Evolutionary conservation across 345 rosid genomes (phyloP), one percentile per base, ranked within the genome.

Genomic region (Physaria fendleri): DNA sequence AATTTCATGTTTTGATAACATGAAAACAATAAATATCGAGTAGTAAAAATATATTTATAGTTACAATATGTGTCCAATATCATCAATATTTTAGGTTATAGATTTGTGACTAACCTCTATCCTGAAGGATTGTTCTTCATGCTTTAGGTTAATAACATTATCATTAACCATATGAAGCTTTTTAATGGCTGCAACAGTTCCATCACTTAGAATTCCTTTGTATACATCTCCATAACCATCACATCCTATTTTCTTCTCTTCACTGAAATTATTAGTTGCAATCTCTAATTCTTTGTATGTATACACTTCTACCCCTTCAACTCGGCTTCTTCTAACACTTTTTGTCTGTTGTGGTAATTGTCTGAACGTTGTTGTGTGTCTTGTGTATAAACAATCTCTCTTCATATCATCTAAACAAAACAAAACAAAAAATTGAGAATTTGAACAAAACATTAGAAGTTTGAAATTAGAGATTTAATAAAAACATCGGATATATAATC

Each of bases 81-180:
- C n/a, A n/a, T n/a, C n/a, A n/a, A n/a, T n/a, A n/a, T n/a, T n/a
- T n/a, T n/a, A n/a, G n/a, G n/a, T n/a, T n/a, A n/a, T n/a, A n/a
- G n/a, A n/a, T n/a, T n/a, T n/a, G n/a, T n/a, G n/a, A 64, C 72
- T 70, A 30, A 84, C 98, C 95, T 91, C 92, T 68, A 84, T 62
- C 65, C 98, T 78, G 59, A 91, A 91, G 56, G 85, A 90, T 32
- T 87, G 82, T 48, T 91, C 98, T 29, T 83, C 86, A 66, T 81
- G 87, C 46, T 79, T 91, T 54, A 85, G 81, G 44, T 78, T 79
- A 59, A 71, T 69, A 46, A 13, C 47, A 56, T 45, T 37, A 65
- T 45, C 45, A 43, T 42, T 43, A 55, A 22, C 21, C 69, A 64
- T 53, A 33, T 64, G 85, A 45, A 84, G 70, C 79, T 66, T 85